Conservation (phyloP, 2,329 filamentous ascomycete genomes). For the Ophiostoma ulmi region DNA sequence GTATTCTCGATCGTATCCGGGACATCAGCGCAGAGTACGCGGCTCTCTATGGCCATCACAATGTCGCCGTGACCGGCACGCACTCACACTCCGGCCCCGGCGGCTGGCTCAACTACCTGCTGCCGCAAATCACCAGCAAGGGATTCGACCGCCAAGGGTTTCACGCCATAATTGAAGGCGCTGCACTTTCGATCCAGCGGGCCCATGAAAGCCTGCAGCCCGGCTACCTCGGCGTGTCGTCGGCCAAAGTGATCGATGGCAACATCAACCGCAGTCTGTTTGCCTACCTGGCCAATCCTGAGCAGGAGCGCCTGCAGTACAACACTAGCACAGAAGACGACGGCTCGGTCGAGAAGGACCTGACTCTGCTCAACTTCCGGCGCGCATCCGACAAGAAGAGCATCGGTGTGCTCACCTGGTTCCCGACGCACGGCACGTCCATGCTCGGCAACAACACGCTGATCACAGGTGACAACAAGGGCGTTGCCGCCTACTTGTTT, state of each 20-base stretch:
- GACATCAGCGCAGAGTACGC: slow-evolving; percentile 66
- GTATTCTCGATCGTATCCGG: slow-evolving; percentile 71
- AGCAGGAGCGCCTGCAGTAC: slow-evolving; percentile 64
- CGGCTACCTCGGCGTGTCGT: slow-evolving; percentile 64
- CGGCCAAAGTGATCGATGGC: slow-evolving; percentile 57
- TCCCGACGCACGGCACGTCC: slow-evolving; percentile 83
- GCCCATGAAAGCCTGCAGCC: slow-evolving; percentile 57
- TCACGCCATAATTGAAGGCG: slow-evolving; percentile 78
- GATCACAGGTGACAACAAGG: slow-evolving; percentile 93
- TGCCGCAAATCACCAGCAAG: slow-evolving; percentile 81
- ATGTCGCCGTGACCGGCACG: slow-evolving; percentile 83
- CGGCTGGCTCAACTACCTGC: slow-evolving; percentile 85
- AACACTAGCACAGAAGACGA: slow-evolving; percentile 32
- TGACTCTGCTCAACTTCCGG: slow-evolving; percentile 73
- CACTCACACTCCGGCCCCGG: slow-evolving; percentile 87
- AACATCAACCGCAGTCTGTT: slow-evolving; percentile 83
- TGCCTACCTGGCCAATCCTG: slow-evolving; percentile 78
- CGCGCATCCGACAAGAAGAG: slow-evolving; percentile 65
- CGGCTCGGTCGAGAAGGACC: slow-evolving; percentile 59
- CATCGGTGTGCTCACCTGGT: slow-evolving; percentile 82
- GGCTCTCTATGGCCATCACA: slow-evolving; percentile 64
- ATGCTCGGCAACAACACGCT: slow-evolving; percentile 88
- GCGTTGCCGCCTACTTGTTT: slow-evolving; percentile 79
- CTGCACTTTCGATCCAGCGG: slow-evolving; percentile 69
- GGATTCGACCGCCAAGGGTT: slow-evolving; percentile 85